Evolutionary conservation across 2,329 filamentous ascomycete species (phyloP), one percentile per base, ranked within the genome.

Genomic region (Neofusicoccum parvum): DNA sequence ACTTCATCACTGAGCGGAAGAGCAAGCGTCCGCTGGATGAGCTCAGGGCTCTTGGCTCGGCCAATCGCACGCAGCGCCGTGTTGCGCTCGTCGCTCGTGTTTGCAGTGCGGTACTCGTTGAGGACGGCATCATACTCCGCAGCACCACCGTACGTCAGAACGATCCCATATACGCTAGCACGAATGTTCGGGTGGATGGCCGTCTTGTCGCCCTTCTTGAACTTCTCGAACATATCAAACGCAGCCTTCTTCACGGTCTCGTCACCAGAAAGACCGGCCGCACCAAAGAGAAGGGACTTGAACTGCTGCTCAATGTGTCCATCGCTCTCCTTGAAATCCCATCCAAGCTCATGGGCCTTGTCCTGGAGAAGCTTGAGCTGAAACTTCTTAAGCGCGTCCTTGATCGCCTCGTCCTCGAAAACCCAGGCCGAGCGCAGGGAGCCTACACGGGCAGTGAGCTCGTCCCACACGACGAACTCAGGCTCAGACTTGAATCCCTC

Each of bases 391-490:
- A 98, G 84, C 5, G 90, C 92, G 68, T 94, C 87, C 70, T 87
- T 89, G 58, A 88, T 81, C 45, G 88, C 83, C 67, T 90, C 79
- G 66, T 96, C 90, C 77, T 97, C 92, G 69, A 96, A 96, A 54
- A 94, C 83, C 94, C 94, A 98, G 7, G 94, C 91, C 62, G 86
- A 86, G 70, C 94, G 90, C 41, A 98, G 86, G n/a, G 88, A 85
- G 27, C 86, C 87, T 66, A 97, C 86, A 53, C 93, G 89, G 51
- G 90, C 86, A 58, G 93, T 86, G 66, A 98, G 92, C 78, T 97
- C 94, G 70, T 92, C 93, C 94, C 94, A 98, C 3, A 98, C 94
- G 45, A 97, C 92, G 70, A 93, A 97, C 72, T 96, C 92, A 0
- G 88, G 83, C 80, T 98, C 94, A 68, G 80, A 82, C 73, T 89